phyloP scores from a whole-genome alignment of 345 rosid genomes.

The Citrus reticulata region DNA sequence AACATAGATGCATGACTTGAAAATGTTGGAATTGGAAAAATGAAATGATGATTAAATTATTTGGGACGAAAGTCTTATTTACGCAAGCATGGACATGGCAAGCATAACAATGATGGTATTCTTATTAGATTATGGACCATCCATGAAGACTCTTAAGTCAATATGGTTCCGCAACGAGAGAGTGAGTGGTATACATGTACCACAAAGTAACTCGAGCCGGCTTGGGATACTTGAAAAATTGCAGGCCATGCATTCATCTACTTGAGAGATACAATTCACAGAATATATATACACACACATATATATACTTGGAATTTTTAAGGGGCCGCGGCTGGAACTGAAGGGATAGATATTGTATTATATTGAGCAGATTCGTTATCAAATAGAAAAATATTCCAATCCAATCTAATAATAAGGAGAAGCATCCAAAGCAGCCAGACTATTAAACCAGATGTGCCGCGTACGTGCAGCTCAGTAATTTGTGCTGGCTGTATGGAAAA shows the following conservation, averaged over 20 bases:
- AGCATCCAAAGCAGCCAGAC: slow-evolving; percentile 13
- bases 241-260: neutral
- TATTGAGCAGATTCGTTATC: neutral
- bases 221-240: neutral
- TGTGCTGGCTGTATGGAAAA: too few relatives aligned
- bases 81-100: neutral
- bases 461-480: neutral
- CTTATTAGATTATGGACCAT: slow-evolving; percentile 2
- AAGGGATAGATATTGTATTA: neutral
- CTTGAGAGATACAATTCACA: neutral
- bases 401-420: neutral
- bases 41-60: neutral
- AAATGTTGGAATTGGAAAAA: neutral
- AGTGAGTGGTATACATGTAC: neutral
- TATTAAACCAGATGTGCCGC: slow-evolving; percentile 4
- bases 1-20: neutral
- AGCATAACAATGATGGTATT: neutral
- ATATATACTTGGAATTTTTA: neutral
- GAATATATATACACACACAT: neutral
- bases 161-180: neutral
- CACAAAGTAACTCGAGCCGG: neutral
- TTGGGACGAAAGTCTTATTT: neutral
- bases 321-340: neutral
- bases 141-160: neutral
- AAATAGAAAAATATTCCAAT: neutral